A percentile compares a stretch with the other conserved stretches of the same genome.
Conservation (phyloP, 306 rosid species). For the Argentina anserina region DNA sequence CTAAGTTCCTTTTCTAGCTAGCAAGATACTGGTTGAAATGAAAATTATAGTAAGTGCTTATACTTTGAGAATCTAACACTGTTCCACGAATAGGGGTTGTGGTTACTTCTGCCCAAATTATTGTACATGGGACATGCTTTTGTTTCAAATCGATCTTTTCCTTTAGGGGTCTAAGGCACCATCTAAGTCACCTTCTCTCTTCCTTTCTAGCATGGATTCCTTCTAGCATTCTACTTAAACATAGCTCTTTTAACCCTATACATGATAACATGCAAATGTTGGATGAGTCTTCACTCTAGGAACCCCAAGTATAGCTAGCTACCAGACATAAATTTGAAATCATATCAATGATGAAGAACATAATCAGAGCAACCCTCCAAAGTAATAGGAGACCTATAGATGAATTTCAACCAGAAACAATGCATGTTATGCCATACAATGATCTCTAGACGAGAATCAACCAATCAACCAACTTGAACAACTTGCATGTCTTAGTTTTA, state of each 20-base stretch:
- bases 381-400: conserved; percentile 1
- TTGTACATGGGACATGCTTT: conserved; percentile 23
- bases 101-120: conserved; percentile 32
- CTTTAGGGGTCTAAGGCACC: conserved; percentile 6
- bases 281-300: background rate
- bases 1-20: background rate
- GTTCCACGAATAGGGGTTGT: conserved; percentile 30
- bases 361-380: conserved; percentile 1
- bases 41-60: conserved; percentile 5
- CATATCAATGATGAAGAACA: conserved; percentile 5
- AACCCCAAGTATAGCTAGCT: conserved; percentile 3
- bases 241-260: background rate
- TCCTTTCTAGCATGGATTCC: background rate
- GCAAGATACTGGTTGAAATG: conserved; percentile 7
- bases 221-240: background rate
- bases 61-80: conserved; percentile 36
- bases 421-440: conserved; percentile 9
- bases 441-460: background rate
- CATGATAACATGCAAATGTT: background rate
- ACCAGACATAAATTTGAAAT: conserved; percentile 2
- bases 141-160: conserved; percentile 17
- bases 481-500: background rate
- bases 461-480: background rate
- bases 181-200: conserved; percentile 16
- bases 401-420: conserved; percentile 10